Base-by-base conservation (phyloP, 441 rosid genomes). In the Eruca vesicaria region DNA sequence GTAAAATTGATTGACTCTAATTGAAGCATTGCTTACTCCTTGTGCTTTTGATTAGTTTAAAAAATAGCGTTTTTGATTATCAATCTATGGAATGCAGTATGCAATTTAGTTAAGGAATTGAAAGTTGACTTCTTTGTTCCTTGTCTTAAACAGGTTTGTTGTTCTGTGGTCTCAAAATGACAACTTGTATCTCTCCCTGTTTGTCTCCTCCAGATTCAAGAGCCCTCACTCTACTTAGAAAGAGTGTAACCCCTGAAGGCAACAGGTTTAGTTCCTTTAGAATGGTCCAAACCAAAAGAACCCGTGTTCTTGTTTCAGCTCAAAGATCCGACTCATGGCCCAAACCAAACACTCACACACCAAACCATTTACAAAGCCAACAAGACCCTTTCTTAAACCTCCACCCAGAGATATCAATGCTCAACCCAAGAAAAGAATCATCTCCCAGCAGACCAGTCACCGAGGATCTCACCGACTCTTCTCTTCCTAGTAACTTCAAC, bases 361-460 rank as follows among this genome's bases (percentile, higher is more conserved):
- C 85, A 23, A 81, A 82, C 58, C 76, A 86, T 2, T 85, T 86
- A 75, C 83, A 81, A 57, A 83, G 71, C 63, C 88, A 80, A 26
- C 93, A 48, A 26, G 94, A 48, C 55, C 20, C 20, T 15, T 48
- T 48, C 55, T 16, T 48, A 16, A 48, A 48, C 55, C 55, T 48
- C 33, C 98, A 91, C 75, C 98, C 94, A 0, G 96, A 93, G 70
- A 82, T 91, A 62, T 83, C 92, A 9, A 79, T 91, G 97, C 97
- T 93, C 63, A 74, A 82, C 41, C 86, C 87, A 3, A 83, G 80
- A 68, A 88, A 89, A 81, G 90, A 84, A 15, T 75, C 55, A n/a
- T n/a, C n/a, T 65, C 72, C 85, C 5, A 76, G 82, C 64, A 94
- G 81, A 31, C 80, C 75, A 73, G 81, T 33, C 33, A 63, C 88